A percentile compares a stretch with the other conserved stretches of the same genome.
phyloP scores from a whole-genome alignment of 2,329 filamentous ascomycete species.

The Microdochium paspali region DNA sequence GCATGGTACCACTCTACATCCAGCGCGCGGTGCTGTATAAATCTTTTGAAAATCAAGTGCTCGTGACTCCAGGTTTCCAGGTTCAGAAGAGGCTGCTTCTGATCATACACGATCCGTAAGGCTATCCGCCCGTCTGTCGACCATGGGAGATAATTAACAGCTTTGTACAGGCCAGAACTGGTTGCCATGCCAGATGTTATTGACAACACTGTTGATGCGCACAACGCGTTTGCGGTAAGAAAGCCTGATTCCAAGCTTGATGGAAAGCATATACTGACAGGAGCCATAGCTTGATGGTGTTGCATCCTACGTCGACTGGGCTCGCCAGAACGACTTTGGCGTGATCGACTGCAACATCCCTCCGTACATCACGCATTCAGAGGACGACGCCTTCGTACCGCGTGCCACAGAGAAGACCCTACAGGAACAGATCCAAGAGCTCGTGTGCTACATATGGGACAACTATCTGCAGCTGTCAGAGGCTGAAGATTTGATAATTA shows the following conservation, averaged over 20 bases:
- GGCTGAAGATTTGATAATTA: constrained; percentile 66
- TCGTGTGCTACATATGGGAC: constrained; percentile 87
- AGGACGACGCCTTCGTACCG: constrained; percentile 42
- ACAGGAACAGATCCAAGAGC: constrained; percentile 56
- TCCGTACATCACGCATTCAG: constrained; percentile 57
- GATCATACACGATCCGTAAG: constrained; percentile 85
- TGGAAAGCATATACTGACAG: constrained; percentile 13
- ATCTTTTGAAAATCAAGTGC: constrained; percentile 77
- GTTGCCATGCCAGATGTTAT: constrained; percentile 56
- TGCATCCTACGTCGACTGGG: constrained; percentile 78
- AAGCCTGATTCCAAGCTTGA: background rate
- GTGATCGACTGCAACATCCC: constrained; percentile 91
- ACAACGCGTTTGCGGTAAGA: constrained; percentile 83
- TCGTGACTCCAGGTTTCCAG: constrained; percentile 67
- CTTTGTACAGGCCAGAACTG: constrained; percentile 50
- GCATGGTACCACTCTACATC: constrained; percentile 74
- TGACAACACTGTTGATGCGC: constrained; percentile 67
- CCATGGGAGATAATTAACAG: constrained; percentile 5
- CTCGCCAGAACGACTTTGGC: constrained; percentile 63
- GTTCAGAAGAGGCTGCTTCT: constrained; percentile 62
- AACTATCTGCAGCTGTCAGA: constrained; percentile 84
- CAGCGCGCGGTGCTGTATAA: constrained; percentile 63
- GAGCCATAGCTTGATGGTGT: constrained; percentile 66
- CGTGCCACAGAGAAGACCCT: constrained; percentile 34
- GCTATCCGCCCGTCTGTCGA: constrained; percentile 10